Evolutionary conservation across 1,139 yeast genomes (phyloP), one percentile per base, ranked within the genome.

Genomic region (Zygoascus sp.): DNA sequence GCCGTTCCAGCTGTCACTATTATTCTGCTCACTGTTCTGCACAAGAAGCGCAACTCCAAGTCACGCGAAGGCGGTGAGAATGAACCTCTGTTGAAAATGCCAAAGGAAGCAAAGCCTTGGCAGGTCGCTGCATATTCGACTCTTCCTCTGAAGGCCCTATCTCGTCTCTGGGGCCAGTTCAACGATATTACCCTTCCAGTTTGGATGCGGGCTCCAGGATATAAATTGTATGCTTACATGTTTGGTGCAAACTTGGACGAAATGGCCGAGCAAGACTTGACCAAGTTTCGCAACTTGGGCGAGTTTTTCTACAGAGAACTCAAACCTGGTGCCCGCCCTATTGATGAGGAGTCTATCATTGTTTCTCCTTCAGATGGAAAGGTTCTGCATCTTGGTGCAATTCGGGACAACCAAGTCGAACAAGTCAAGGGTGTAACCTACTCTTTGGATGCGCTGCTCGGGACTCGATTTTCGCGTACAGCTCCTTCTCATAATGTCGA

Each of bases 391-490:
- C 76, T 87, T 55, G 99, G 99, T 37, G 72, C 79, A 22, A 88
- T 90, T 46, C 68, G 73, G 50, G 83, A 82, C 49, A 56, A 64
- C 5, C 95, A 95, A 36, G 89, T 94, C 51, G 97, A 92, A 66
- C 97, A 92, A 64, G 97, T 94, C 42, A 94, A 94, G 68, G 99
- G 98, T 7, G 79, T 92, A 77, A 87, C 95, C 0, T 94, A 94
- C 64, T 83, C 96, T 1, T 76, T 92, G 13, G 94, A 87, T 58
- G 94, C 96, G 6, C 77, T 94, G 45, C 74, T 94, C 45, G 99
- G 99, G 2, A 63, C 63, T 34, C 27, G 34, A n/a, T 25, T 16
- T 22, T 59, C 65, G 2, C 51, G 51, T 34, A 55, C 61, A 44
- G 88, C 85, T 0, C 87, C 88, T 2, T 66, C 76, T 19, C 79